A percentile compares a stretch with the other conserved stretches of the same genome.
These are phyloP conservation scores for Calocybe cyanea DNA, from an alignment of 768 basidiomycete species.

Conservation along the genomic window DNA sequence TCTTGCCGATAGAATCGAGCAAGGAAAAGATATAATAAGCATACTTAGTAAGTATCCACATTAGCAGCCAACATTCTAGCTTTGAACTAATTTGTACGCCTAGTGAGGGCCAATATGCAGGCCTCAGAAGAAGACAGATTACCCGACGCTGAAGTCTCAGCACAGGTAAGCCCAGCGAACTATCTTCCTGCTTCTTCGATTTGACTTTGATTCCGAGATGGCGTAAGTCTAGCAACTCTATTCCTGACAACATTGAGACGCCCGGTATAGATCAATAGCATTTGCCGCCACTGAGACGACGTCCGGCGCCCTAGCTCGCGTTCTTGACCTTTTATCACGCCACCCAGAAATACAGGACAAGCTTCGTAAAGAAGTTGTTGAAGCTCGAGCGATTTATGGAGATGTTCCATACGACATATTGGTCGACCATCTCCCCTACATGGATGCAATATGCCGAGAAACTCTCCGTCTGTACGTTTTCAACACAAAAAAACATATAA, in stretches of 20 bases:
- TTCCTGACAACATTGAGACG: neutral
- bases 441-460: neutral
- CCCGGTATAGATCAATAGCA: constrained; percentile 18
- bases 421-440: neutral
- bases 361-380: neutral
- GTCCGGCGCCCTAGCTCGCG: constrained; percentile 33
- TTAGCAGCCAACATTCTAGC: neutral
- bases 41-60: constrained; percentile 11
- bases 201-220: constrained; percentile 4
- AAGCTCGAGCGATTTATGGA: neutral
- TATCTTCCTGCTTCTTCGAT: no score
- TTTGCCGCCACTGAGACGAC: constrained; percentile 44
- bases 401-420: neutral
- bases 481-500: no score
- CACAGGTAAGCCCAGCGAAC: neutral
- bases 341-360: constrained; percentile 26
- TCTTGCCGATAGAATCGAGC: constrained; percentile 5
- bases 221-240: constrained; percentile 8
- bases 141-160: constrained; percentile 24
- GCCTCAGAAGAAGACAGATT: constrained; percentile 14
- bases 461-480: neutral
- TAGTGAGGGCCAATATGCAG: constrained; percentile 23
- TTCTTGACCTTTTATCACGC: constrained; percentile 30
- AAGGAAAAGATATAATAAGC: constrained; percentile 16
- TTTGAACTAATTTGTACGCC: neutral